Percentiles rank a stretch among this genome's conserved stretches.
Evolutionary conservation across 208 protist genomes (phyloP).

Genomic region (Trypanosoma scelopori): DNA sequence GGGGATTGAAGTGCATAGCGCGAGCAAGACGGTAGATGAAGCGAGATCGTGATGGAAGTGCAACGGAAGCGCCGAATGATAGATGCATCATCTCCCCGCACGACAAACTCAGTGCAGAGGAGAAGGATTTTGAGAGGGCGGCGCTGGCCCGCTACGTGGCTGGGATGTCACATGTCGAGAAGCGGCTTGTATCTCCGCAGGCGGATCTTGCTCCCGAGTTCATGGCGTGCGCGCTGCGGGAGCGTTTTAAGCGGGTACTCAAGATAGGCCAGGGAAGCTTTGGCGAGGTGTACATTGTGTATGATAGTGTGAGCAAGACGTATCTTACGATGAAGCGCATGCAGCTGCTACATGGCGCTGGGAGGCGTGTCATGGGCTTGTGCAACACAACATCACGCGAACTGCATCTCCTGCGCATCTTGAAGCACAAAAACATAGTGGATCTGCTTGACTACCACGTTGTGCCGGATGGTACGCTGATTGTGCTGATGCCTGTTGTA

Average conservation of each 20-base stretch:
- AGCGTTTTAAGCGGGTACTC: conserved; percentile 59
- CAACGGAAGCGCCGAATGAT: conserved; percentile 7
- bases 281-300: conserved; percentile 85
- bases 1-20: background rate
- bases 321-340: conserved; percentile 89
- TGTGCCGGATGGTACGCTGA: conserved; percentile 56
- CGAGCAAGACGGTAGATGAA: conserved; percentile 4
- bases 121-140: conserved; percentile 8
- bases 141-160: conserved; percentile 8
- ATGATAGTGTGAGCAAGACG: conserved; percentile 58
- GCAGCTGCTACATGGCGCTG: conserved; percentile 58
- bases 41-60: conserved; percentile 10
- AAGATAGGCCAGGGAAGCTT: conserved; percentile 89
- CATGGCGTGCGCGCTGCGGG: conserved; percentile 32
- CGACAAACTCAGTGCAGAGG: conserved; percentile 9
- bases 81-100: background rate
- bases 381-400: conserved; percentile 80
- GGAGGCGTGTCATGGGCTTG: conserved; percentile 44
- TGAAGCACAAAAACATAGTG: conserved; percentile 75
- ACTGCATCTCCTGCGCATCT: conserved; percentile 64
- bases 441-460: conserved; percentile 70
- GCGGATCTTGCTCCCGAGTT: background rate
- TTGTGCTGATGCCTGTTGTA: conserved; percentile 77
- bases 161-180: background rate
- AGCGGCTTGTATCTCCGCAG: too few relatives aligned